Evolutionary conservation across 2,329 filamentous ascomycete species (phyloP).

Genomic region (Colletotrichum sp.): DNA sequence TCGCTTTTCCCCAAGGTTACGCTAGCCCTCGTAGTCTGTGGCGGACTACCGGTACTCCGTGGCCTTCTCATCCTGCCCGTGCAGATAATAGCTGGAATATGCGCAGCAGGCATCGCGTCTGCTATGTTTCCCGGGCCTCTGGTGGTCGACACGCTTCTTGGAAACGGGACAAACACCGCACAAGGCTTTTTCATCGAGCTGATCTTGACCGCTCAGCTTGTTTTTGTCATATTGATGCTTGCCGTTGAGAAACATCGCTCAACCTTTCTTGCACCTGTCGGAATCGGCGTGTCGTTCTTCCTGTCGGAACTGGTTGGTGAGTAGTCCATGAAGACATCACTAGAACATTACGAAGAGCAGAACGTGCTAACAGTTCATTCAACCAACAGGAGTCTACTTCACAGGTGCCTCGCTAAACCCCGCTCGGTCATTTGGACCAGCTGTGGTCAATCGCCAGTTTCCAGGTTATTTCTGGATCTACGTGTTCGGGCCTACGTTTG

Average conservation of each 20-base stretch:
- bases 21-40: constrained; percentile 63
- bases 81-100: constrained; percentile 65
- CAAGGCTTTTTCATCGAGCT: constrained; percentile 72
- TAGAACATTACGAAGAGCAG: background rate
- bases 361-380: background rate
- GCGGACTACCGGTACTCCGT: constrained; percentile 59
- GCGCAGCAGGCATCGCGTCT: constrained; percentile 61
- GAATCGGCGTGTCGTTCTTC: constrained; percentile 75
- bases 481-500: constrained; percentile 58
- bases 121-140: constrained; percentile 63
- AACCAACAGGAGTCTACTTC: constrained; percentile 42
- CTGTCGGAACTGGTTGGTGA: constrained; percentile 52
- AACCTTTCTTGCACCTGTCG: constrained; percentile 74
- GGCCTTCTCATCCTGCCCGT: constrained; percentile 57
- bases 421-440: constrained; percentile 55
- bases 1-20: constrained; percentile 46
- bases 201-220: constrained; percentile 68
- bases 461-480: constrained; percentile 58
- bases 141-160: constrained; percentile 61
- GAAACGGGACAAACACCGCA: constrained; percentile 51
- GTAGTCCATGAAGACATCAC: background rate
- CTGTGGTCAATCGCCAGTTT: constrained; percentile 45
- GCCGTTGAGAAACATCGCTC: constrained; percentile 76
- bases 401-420: constrained; percentile 57
- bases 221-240: constrained; percentile 72